phyloP scores from a whole-genome alignment of 495 filamentous ascomycete species.

The Daldinia decipiens region DNA sequence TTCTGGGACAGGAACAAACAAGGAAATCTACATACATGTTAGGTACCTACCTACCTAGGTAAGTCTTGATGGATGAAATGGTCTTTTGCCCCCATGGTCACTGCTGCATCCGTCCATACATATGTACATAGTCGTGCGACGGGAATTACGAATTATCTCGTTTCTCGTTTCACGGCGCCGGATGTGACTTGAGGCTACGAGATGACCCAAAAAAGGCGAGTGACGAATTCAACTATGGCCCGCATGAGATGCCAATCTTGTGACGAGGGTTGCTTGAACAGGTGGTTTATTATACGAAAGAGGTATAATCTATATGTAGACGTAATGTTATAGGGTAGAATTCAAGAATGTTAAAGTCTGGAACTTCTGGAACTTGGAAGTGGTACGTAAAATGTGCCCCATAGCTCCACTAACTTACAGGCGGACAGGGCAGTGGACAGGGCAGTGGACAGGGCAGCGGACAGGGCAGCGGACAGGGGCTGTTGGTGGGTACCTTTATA shows the following conservation, averaged over 20 bases:
- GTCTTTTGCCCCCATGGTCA: too few species aligned
- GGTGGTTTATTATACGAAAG: neutral
- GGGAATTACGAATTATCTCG: slow-evolving; percentile 3
- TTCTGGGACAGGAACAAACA: slow-evolving; percentile 13
- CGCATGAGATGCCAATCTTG: slow-evolving; percentile 19
- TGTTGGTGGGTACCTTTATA: too few species aligned
- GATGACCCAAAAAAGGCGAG: neutral
- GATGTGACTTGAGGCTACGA: slow-evolving; percentile 12
- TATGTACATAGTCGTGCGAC: slow-evolving; percentile 6
- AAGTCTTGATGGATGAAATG: too few species aligned
- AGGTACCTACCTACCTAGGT: too few species aligned
- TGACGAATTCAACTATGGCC: neutral
- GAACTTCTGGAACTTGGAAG: neutral
- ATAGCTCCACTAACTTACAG: neutral
- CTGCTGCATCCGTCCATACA: neutral
- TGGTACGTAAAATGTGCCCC: neutral
- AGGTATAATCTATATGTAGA: too few species aligned
- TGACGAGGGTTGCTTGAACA: slow-evolving; percentile 8
- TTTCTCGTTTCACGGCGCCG: slow-evolving; percentile 24
- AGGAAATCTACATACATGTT: too few species aligned
- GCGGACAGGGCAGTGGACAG: neutral
- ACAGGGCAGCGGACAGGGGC: neutral
- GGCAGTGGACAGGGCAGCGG: too few species aligned
- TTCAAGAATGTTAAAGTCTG: neutral
- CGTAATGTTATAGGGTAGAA: too few species aligned